Percentiles rank a stretch among this genome's conserved stretches.
phyloP scores from a whole-genome alignment of 768 basidiomycete species.

The Cubamyces sp. region DNA sequence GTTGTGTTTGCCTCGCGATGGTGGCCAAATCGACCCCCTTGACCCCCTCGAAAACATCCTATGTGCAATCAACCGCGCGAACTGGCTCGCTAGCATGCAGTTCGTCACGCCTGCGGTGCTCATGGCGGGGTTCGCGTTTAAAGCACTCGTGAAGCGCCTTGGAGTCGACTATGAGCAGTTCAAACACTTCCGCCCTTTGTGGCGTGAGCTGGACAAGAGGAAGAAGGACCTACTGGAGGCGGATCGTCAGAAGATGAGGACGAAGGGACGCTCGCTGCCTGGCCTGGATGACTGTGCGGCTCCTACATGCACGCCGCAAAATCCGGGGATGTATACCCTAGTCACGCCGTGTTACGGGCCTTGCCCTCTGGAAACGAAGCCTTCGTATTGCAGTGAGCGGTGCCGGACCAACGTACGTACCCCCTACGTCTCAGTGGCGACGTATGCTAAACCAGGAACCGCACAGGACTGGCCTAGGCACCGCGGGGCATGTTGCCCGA shows the following conservation, averaged over 20 bases:
- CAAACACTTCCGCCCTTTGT: neutral
- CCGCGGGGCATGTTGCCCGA: neutral
- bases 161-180: neutral
- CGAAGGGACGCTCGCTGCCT: neutral
- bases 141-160: neutral
- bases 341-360: neutral
- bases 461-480: neutral
- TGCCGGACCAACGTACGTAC: neutral
- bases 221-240: neutral
- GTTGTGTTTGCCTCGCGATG: neutral
- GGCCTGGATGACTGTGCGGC: neutral
- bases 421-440: no score
- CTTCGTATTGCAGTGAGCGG: neutral
- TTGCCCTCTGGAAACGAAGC: neutral
- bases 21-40: neutral
- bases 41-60: conserved; percentile 4
- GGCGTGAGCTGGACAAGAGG: conserved; percentile 4
- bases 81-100: neutral
- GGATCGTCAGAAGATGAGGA: neutral
- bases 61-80: neutral
- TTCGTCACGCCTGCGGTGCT: conserved; percentile 7
- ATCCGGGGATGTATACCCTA: no score
- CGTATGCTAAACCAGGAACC: no score
- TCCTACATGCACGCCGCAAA: neutral
- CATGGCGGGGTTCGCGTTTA: conserved; percentile 7